These are phyloP conservation scores for Przewalskia tangutica DNA, from an alignment of 257 asterid genomes.

Conservation along the genomic window DNA sequence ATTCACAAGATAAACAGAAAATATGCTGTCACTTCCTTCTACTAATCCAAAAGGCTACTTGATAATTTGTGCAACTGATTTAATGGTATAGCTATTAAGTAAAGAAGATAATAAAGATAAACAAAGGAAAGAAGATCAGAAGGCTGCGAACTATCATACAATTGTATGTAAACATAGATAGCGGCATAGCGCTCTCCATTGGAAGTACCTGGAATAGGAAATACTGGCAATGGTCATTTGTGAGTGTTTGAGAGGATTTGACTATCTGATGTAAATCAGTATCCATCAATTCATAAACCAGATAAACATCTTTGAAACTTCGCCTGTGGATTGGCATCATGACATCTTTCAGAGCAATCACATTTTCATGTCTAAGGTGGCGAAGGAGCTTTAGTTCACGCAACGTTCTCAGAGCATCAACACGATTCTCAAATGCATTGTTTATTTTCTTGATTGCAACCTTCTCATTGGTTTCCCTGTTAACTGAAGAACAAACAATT, in stretches of 20 bases:
- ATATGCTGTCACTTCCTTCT: neutral
- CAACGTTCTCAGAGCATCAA: slow-evolving; percentile 53
- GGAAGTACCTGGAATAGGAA: slow-evolving; percentile 48
- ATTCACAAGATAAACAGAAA: neutral
- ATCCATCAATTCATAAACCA: slow-evolving; percentile 63
- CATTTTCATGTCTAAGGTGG: slow-evolving; percentile 48
- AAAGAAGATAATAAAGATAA: too few relatives aligned
- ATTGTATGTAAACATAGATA: neutral
- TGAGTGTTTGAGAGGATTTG: slow-evolving; percentile 51
- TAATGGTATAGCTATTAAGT: neutral
- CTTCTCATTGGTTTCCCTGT: slow-evolving; percentile 47
- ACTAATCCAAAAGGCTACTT: neutral
- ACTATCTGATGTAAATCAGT: slow-evolving; percentile 54
- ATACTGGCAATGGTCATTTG: slow-evolving; percentile 54
- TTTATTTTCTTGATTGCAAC: slow-evolving; percentile 57
- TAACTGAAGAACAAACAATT: slow-evolving; percentile 48
- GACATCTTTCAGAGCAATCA: slow-evolving; percentile 52
- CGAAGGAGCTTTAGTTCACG: slow-evolving; percentile 57
- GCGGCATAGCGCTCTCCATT: neutral
- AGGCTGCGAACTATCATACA: too few relatives aligned
- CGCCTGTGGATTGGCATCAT: slow-evolving; percentile 46
- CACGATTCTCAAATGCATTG: slow-evolving; percentile 43
- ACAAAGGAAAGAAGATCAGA: too few relatives aligned
- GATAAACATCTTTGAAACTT: slow-evolving; percentile 47
- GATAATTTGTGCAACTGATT: neutral